A percentile compares a stretch with the other conserved stretches of the same genome.
Conservation (phyloP, 2,329 filamentous ascomycete genomes). For the Colletotrichum sp. region DNA sequence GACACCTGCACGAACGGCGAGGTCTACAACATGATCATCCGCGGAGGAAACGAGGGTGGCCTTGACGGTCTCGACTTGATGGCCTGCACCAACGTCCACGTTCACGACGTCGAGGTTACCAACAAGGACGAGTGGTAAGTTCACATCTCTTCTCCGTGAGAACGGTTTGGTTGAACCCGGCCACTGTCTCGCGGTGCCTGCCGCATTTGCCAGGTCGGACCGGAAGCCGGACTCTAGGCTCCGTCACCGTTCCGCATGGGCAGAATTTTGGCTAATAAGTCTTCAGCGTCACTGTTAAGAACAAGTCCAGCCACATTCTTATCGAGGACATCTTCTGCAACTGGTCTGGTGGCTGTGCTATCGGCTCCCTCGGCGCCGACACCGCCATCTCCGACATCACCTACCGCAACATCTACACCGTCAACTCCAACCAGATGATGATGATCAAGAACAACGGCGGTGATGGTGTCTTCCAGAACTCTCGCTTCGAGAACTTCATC, state of each 20-base stretch:
- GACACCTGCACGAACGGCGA: constrained; percentile 54
- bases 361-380: constrained; percentile 57
- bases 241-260: neutral
- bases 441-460: constrained; percentile 69
- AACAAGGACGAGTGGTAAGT: constrained; percentile 64
- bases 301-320: constrained; percentile 57
- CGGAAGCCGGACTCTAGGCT: neutral
- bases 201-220: neutral
- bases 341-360: constrained; percentile 63
- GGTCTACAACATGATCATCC: constrained; percentile 59
- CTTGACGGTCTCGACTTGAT: constrained; percentile 63
- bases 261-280: neutral
- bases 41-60: constrained; percentile 53
- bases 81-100: constrained; percentile 55
- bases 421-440: constrained; percentile 66
- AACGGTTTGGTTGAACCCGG: neutral
- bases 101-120: constrained; percentile 65
- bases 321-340: constrained; percentile 68
- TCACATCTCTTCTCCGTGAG: constrained; percentile 46
- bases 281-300: constrained; percentile 27
- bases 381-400: constrained; percentile 56
- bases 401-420: constrained; percentile 64
- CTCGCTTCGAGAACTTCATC: constrained; percentile 62
- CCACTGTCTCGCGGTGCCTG: neutral
- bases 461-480: constrained; percentile 54